Base-by-base conservation (phyloP, 352 stramenopile genomes). In the Nothophytophthora sp. region DNA sequence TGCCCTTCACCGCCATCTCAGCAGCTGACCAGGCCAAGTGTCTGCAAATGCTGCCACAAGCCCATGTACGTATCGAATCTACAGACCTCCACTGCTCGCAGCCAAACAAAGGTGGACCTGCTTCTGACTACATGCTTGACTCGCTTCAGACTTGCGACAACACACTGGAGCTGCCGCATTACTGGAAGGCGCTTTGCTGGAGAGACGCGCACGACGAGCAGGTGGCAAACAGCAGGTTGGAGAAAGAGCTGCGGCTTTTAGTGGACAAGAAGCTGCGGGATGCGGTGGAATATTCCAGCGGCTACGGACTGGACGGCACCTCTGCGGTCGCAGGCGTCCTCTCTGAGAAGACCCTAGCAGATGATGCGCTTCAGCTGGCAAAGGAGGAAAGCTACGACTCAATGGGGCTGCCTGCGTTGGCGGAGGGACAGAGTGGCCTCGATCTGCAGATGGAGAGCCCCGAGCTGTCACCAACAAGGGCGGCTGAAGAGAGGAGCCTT, bases 81-180 rank as follows among this genome's bases (percentile, higher is more conserved):
- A n/a, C n/a, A n/a, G n/a, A n/a, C n/a, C n/a, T n/a, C n/a, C n/a
- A n/a, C n/a, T n/a, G n/a, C n/a, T n/a, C n/a, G n/a, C n/a, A n/a
- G n/a, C n/a, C n/a, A n/a, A n/a, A n/a, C n/a, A n/a, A n/a, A n/a
- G n/a, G n/a, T n/a, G n/a, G n/a, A n/a, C n/a, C n/a, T n/a, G n/a
- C n/a, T n/a, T n/a, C n/a, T n/a, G n/a, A n/a, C n/a, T n/a, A n/a
- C n/a, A n/a, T n/a, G n/a, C n/a, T n/a, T n/a, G n/a, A n/a, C n/a
- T n/a, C n/a, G n/a, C 22, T 46, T 35, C 35, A 90, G 80, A 91
- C 80, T 6, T 91, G 77, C 33, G 77, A 91, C 50, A 91, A 91
- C 42, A 87, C 71, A 8, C 39, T 91, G 9, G 77, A 91, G 45
- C 65, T 91, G 9, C 77, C 77, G 8, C 60, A 91, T 63, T 91